Evolutionary conservation across 495 filamentous ascomycete genomes (phyloP).

Genomic region (Podospora tetraspora): DNA sequence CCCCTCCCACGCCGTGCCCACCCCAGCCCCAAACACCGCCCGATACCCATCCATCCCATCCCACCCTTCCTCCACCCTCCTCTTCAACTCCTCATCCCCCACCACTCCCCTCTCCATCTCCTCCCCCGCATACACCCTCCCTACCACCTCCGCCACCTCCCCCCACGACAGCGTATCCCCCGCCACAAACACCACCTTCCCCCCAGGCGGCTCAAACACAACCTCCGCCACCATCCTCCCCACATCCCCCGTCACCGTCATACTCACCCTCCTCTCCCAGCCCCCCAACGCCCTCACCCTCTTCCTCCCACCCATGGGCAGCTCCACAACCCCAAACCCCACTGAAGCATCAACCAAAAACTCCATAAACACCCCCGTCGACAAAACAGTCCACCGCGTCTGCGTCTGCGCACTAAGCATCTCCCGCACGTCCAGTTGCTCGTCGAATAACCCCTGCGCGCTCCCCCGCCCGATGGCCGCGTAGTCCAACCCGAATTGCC

Average conservation of each 20-base stretch:
- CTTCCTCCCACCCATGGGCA: neutral
- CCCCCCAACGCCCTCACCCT: conserved; percentile 47
- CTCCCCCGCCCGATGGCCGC: conserved; percentile 51
- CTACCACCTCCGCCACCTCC: conserved; percentile 46
- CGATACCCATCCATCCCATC: conserved; percentile 54
- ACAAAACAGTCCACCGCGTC: conserved; percentile 54
- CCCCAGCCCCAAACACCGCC: conserved; percentile 53
- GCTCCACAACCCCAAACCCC: conserved; percentile 46
- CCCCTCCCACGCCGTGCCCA: conserved; percentile 55
- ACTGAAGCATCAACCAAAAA: conserved; percentile 56
- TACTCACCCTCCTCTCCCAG: conserved; percentile 52
- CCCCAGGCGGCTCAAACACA: conserved; percentile 30
- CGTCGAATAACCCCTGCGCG: conserved; percentile 55
- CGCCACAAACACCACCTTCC: conserved; percentile 46
- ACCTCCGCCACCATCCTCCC: conserved; percentile 51
- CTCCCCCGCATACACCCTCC: conserved; percentile 33
- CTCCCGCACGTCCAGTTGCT: conserved; percentile 54
- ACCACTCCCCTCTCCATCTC: conserved; percentile 42
- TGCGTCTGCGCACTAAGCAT: conserved; percentile 43
- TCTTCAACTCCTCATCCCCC: conserved; percentile 35
- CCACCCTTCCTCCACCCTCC: conserved; percentile 32
- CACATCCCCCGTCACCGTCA: conserved; percentile 56
- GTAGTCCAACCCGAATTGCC: conserved; percentile 66
- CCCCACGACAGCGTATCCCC: conserved; percentile 56
- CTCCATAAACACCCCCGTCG: conserved; percentile 59